Percentiles rank a stretch among this genome's conserved stretches.
Evolutionary conservation across 805 yeast species (phyloP).

Genomic region (Ogataea chonburiensis): DNA sequence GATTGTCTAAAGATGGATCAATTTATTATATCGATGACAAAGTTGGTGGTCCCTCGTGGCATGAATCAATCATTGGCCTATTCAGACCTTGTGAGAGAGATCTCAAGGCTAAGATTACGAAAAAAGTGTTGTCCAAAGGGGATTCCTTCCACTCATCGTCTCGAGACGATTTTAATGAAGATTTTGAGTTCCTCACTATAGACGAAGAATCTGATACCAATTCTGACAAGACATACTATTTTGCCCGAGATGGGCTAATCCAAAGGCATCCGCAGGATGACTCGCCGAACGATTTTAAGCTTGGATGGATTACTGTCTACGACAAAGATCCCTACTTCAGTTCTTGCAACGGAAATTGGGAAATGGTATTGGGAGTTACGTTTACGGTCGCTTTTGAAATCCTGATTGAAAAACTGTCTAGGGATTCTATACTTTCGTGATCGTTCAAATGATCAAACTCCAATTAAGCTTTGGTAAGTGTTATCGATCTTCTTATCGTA

Average conservation of each 20-base stretch:
- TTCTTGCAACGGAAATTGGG: slow-evolving; percentile 48
- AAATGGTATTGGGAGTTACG: slow-evolving; percentile 50
- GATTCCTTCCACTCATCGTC: slow-evolving; percentile 15
- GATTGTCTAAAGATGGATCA: slow-evolving; percentile 32
- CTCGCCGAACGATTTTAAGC: slow-evolving; percentile 55
- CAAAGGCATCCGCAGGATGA: slow-evolving; percentile 55
- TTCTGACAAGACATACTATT: slow-evolving; percentile 30
- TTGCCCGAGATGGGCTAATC: slow-evolving; percentile 57
- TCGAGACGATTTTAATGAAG: slow-evolving; percentile 16
- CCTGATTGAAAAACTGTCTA: slow-evolving; percentile 27
- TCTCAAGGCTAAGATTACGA: slow-evolving; percentile 28
- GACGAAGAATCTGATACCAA: slow-evolving; percentile 18
- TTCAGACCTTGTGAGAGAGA: slow-evolving; percentile 35
- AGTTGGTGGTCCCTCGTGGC: slow-evolving; percentile 26
- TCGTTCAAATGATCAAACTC: neutral
- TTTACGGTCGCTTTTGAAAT: slow-evolving; percentile 50
- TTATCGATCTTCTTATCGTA: slow-evolving; percentile 12
- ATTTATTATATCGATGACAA: slow-evolving; percentile 29
- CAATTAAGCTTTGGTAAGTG: too few species aligned
- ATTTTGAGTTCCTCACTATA: slow-evolving; percentile 16
- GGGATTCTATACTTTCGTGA: slow-evolving; percentile 5
- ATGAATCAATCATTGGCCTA: slow-evolving; percentile 26
- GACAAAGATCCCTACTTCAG: slow-evolving; percentile 41
- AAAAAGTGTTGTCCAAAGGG: slow-evolving; percentile 24
- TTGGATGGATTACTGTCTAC: slow-evolving; percentile 66